Base-by-base conservation (phyloP, 805 yeast genomes). In the Jamesozyma lodderae region DNA sequence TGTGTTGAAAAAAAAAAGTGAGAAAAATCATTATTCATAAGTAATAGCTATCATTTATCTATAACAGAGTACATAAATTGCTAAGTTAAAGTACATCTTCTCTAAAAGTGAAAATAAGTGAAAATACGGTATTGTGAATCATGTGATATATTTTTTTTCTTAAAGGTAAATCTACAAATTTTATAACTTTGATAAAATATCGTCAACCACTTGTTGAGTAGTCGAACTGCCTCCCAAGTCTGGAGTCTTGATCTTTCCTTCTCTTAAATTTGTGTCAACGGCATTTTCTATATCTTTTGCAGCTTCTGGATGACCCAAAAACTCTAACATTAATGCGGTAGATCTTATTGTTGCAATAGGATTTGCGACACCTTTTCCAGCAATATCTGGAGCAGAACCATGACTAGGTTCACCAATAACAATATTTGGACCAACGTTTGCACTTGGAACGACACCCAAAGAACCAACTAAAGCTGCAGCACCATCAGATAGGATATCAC, bases 341-440 rank as follows among this genome's bases (percentile, higher is more conserved):
- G 98, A 92, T 69, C 98, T 81, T 60, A 92, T 90, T 36, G 98
- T 92, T 41, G 98, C 98, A 56, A 92, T 79, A 48, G 98, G 98
- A 74, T 90, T 90, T 37, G 96, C 75, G 53, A 86, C 84, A 54
- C 92, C 92, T 64, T 74, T 79, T 53, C 98, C 98, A 61, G 88
- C 95, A 50, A 92, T 92, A 63, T 92, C 98, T 41, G 98, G 98
- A 39, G 98, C 98, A 40, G 95, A 84, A 45, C 98, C 98, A 67
- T 92, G 98, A 61, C 96, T 88, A 59, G 98, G 98, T 69, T 92
- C 98, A 62, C 98, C 98, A 59, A 92, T 86, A 46, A 94, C 96
- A 59, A 92, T 90, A 60, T 72, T 67, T 60, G 87, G 95, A 56
- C 98, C 98, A 46, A 92, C 98, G 58, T 92, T 92, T 44, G 97